Conservation (phyloP, 768 basidiomycete species). For the Pilatotrama ljubarskyi region DNA sequence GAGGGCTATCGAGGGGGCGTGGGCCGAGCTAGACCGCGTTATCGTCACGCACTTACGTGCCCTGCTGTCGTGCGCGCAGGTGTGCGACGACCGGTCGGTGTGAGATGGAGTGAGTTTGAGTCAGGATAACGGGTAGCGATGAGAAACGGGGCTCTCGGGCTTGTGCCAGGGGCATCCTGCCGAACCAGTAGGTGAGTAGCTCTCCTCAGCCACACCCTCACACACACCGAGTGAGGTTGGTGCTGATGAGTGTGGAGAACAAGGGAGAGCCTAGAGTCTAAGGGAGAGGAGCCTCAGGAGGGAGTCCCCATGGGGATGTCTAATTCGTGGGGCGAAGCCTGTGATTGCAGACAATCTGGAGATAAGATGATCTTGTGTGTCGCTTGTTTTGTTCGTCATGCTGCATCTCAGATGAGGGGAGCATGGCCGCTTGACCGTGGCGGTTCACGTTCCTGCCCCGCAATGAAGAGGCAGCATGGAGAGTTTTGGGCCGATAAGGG, state of each 20-base stretch:
- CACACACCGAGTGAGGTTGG: too few species aligned
- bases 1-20: constrained; percentile 12
- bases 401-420: constrained; percentile 17
- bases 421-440: not conserved
- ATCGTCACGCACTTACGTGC: not conserved
- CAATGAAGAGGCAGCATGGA: not conserved
- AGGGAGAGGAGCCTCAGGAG: not conserved
- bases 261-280: too few species aligned
- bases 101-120: constrained; percentile 12
- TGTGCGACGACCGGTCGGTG: constrained; percentile 7
- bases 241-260: too few species aligned
- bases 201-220: too few species aligned
- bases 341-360: constrained; percentile 19
- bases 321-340: constrained; percentile 9
- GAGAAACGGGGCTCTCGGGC: constrained; percentile 1
- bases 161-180: not conserved
- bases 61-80: not conserved
- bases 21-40: constrained; percentile 9
- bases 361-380: constrained; percentile 17
- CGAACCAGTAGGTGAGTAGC: not conserved
- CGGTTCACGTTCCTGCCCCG: constrained; percentile 14
- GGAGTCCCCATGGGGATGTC: constrained; percentile 21
- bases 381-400: constrained; percentile 13
- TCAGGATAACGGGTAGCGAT: not conserved
- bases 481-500: not conserved